phyloP scores from a whole-genome alignment of 805 yeast genomes.

The Yamadazyma laniorum region DNA sequence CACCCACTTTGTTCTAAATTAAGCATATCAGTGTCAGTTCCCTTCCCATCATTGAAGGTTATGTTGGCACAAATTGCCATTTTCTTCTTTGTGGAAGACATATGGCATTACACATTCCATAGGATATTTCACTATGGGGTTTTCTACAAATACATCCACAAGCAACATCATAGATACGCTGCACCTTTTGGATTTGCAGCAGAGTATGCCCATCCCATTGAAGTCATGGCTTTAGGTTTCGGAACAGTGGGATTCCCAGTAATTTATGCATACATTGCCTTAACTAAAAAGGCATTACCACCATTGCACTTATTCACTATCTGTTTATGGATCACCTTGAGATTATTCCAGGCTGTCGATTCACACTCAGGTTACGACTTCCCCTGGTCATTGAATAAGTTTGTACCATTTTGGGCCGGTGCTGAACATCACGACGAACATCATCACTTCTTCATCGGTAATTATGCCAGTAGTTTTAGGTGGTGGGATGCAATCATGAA shows the following conservation, averaged over 20 bases:
- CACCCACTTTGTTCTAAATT: conserved; percentile 85
- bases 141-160: conserved; percentile 90
- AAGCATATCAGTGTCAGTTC: conserved; percentile 76
- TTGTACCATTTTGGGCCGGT: conserved; percentile 97
- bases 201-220: conserved; percentile 96
- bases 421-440: conserved; percentile 98
- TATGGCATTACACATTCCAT: conserved; percentile 97
- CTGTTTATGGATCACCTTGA: conserved; percentile 79
- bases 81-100: conserved; percentile 85
- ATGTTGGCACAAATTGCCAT: conserved; percentile 66
- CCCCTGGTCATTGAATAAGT: conserved; percentile 93
- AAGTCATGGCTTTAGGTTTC: conserved; percentile 84
- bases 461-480: conserved; percentile 91
- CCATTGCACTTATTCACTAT: conserved; percentile 83
- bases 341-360: conserved; percentile 95
- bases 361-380: conserved; percentile 98
- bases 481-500: conserved; percentile 90
- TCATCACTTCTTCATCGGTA: conserved; percentile 93
- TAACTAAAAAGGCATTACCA: conserved; percentile 27
- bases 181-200: conserved; percentile 98
- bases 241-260: conserved; percentile 98
- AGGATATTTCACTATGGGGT: conserved; percentile 84
- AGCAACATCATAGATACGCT: conserved; percentile 96
- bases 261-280: conserved; percentile 71
- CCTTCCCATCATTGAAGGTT: conserved; percentile 70